Evolutionary conservation across 768 basidiomycete species (phyloP), one percentile per base, ranked within the genome.

Genomic region (Collybia nuda): DNA sequence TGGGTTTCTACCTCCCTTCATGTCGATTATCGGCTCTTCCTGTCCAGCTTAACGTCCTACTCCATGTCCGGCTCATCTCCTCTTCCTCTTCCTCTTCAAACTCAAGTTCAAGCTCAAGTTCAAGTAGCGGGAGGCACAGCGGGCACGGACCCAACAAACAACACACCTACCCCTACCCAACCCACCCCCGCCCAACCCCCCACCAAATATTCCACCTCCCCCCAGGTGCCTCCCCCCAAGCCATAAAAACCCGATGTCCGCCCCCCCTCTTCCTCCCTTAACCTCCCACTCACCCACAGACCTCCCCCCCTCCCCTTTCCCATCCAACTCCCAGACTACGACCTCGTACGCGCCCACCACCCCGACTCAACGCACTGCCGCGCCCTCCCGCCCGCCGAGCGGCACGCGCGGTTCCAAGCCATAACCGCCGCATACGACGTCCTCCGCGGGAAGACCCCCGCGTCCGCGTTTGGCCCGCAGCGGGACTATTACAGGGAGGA

Each of bases 151-250:
- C 39, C 4, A 38, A 14, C 9, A 17, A 35, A 28, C 22, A 40
- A 3, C 56, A 54, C 11, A 44, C 55, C 15, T 74, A 69, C 44
- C 80, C 83, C 0, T 89, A 79, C 47, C 87, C 87, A 0, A 59
- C 55, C 4, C 65, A 79, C 50, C 53, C 74, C 0, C 73, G 73
- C 42, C 86, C 87, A 9, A 80, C 83, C 0, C 84, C 87, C 0
- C 72, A 85, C 63, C 81, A 90, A 65, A 87, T 90, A 48, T 90
- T 90, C 61, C 87, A 88, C 59, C 74, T 90, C 3, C 68, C 79
- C 2, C 59, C 56, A 1, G 68, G 72, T 18, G 84, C 85, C 17
- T 76, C 81, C 0, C 82, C 81, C 58, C 60, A 67, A 28, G 77
- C 86, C 21, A 82, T 90, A 54, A 90, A 89, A 67, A 53, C 76